Evolutionary conservation across 192 early-diverging fungal species (phyloP).

Genomic region (Entomortierella chlamydospora): DNA sequence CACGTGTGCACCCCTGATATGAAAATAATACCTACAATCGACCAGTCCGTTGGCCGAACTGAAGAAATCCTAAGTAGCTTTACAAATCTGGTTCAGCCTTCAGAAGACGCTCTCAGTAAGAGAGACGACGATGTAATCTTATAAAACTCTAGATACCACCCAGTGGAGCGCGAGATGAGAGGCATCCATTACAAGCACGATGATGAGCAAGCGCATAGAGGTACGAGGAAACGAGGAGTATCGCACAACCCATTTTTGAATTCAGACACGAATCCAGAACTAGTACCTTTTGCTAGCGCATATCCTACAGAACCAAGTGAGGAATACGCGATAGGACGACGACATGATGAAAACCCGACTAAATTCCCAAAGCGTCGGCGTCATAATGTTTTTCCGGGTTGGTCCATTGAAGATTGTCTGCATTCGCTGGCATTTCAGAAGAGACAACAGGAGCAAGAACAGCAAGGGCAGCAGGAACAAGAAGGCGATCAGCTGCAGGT

Average conservation of each 20-base stretch:
- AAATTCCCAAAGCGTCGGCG: constrained; percentile 6
- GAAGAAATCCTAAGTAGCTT: constrained; percentile 6
- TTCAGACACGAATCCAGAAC: not conserved
- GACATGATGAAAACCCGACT: not conserved
- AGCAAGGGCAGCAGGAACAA: not conserved
- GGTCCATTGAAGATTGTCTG: constrained; percentile 29
- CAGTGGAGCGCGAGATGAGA: not conserved
- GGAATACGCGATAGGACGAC: not conserved
- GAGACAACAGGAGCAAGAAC: not conserved
- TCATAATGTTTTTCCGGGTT: constrained; percentile 39
- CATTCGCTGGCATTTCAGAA: constrained; percentile 19
- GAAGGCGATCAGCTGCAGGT: not conserved
- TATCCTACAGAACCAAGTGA: not conserved
- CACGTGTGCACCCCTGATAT: constrained; percentile 5
- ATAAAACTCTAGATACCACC: constrained; percentile 17
- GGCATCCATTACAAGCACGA: not conserved
- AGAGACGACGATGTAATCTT: constrained; percentile 13
- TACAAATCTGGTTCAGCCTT: not conserved
- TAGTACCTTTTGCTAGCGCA: not conserved
- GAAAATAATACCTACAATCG: not conserved
- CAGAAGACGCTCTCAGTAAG: not conserved
- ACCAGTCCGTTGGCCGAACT: not conserved
- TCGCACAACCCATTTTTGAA: constrained; percentile 9
- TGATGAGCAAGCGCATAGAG: not conserved
- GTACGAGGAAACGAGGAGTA: not conserved